Evolutionary conservation across 1,139 yeast species (phyloP), one percentile per base, ranked within the genome.

Genomic region (Blastobotrys arbuscula): DNA sequence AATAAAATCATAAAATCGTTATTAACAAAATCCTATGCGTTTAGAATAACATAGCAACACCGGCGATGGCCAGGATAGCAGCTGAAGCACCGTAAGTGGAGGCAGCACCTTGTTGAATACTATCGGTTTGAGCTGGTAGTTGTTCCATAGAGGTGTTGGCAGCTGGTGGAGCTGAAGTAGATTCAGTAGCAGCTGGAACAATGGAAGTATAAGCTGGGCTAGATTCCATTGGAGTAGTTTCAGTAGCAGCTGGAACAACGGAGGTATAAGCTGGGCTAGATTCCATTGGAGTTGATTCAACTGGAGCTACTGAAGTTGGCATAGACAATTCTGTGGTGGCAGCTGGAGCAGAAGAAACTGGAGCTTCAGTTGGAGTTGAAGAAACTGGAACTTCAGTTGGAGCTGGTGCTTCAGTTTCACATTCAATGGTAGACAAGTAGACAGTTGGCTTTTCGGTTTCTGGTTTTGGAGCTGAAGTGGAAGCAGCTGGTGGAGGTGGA

Each of bases 41-140:
- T 36, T 36, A 36, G 24, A 19, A n/a, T n/a, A 36, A 19, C 39
- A 36, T 18, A 19, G 39, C 39, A 36, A 19, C 39, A 24, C 26
- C 39, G 4, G 39, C 39, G 15, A 36, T 16, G 26, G 39, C 39
- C 21, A 36, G n/a, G 26, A 36, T 24, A 5, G 39, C 39, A 21
- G 15, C 21, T 2, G 39, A 36, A 3, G 39, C 21, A 24, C 39
- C 39, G 13, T 20, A 16, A 21, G 21, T 36, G 10, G 24, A n/a
- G 15, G 39, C 39, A 19, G 39, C 24, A 19, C 39, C 39, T 36
- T 36, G 39, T 19, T 36, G 23, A 6, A 36, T n/a, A 10, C 8
- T 18, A 36, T n/a, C 8, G 13, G 39, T 36, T 20, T 21, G 26
- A 36, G 39, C 39, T 36, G 39, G 39, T 19, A n/a, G 31, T 28